phyloP scores from a whole-genome alignment of 2,329 filamentous ascomycete species.

The Rhynchosporium graminicola region DNA sequence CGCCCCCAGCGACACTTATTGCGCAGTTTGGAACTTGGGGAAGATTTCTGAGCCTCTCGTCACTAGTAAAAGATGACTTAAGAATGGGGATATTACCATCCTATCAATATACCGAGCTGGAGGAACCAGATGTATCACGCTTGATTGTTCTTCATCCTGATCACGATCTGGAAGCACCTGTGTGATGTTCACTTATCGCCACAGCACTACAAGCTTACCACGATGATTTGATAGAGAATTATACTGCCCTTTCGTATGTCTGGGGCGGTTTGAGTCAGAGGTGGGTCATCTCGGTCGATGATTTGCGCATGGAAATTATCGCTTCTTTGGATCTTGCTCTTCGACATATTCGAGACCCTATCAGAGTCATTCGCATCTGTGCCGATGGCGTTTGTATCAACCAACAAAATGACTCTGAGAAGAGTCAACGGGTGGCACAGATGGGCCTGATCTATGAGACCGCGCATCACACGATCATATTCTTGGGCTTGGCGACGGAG shows the following conservation, averaged over 20 bases:
- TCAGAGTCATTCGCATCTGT: conserved; percentile 13
- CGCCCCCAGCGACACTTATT: too few species aligned
- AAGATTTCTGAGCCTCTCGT: background rate
- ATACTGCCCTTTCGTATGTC: conserved; percentile 25
- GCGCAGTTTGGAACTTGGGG: too few species aligned
- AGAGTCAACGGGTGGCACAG: conserved; percentile 16
- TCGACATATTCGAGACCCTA: conserved; percentile 4
- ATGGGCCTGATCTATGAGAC: conserved; percentile 13
- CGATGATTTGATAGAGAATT: conserved; percentile 15
- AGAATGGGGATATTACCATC: background rate
- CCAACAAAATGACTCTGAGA: conserved; percentile 15
- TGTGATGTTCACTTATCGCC: conserved; percentile 12
- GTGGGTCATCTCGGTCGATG: conserved; percentile 4
- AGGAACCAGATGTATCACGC: conserved; percentile 18
- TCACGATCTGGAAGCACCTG: conserved; percentile 1
- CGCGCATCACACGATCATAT: conserved; percentile 11
- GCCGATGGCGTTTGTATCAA: conserved; percentile 22
- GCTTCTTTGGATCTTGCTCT: conserved; percentile 12
- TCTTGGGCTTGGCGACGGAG: conserved; percentile 2
- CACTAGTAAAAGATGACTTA: background rate
- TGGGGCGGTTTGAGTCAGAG: conserved; percentile 10
- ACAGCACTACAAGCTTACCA: conserved; percentile 12
- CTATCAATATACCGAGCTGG: background rate
- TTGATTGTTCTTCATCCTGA: conserved; percentile 12
- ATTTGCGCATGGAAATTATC: conserved; percentile 3